These are phyloP conservation scores for Boletus edulis DNA, from an alignment of 768 basidiomycete species.

Conservation along the genomic window DNA sequence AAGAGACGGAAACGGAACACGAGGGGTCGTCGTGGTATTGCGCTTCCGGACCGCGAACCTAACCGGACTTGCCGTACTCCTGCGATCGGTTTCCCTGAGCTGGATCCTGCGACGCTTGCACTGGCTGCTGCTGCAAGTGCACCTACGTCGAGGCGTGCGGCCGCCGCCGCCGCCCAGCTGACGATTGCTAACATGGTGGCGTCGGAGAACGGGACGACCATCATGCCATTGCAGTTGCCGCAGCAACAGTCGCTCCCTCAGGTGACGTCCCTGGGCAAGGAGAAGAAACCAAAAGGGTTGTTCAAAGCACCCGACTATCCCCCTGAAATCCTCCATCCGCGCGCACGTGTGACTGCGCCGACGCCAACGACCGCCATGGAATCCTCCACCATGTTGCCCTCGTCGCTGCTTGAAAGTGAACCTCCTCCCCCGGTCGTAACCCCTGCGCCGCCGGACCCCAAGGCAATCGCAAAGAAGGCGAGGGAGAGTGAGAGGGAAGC, in stretches of 20 bases:
- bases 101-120: constrained; percentile 69
- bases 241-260: constrained; percentile 38
- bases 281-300: constrained; percentile 67
- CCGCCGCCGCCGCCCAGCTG: constrained; percentile 77
- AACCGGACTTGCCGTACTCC: constrained; percentile 90
- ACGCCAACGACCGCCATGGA: constrained; percentile 71
- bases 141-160: constrained; percentile 75
- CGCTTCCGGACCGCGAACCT: constrained; percentile 90
- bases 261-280: constrained; percentile 45
- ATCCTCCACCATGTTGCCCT: constrained; percentile 44
- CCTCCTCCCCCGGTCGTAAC: constrained; percentile 41
- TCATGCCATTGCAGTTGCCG: constrained; percentile 41
- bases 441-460: constrained; percentile 44
- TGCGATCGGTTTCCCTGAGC: constrained; percentile 79
- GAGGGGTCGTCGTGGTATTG: constrained; percentile 74
- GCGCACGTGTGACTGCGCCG: constrained; percentile 58
- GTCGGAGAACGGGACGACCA: constrained; percentile 76
- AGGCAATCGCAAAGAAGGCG: constrained; percentile 53
- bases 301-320: constrained; percentile 72
- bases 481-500: constrained; percentile 81
- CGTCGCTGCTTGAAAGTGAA: constrained; percentile 61
- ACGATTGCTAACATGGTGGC: constrained; percentile 94
- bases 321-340: constrained; percentile 50
- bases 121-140: constrained; percentile 61
- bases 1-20: constrained; percentile 84